phyloP scores from a whole-genome alignment of 257 asterid species.

The Solanum arcanum region DNA sequence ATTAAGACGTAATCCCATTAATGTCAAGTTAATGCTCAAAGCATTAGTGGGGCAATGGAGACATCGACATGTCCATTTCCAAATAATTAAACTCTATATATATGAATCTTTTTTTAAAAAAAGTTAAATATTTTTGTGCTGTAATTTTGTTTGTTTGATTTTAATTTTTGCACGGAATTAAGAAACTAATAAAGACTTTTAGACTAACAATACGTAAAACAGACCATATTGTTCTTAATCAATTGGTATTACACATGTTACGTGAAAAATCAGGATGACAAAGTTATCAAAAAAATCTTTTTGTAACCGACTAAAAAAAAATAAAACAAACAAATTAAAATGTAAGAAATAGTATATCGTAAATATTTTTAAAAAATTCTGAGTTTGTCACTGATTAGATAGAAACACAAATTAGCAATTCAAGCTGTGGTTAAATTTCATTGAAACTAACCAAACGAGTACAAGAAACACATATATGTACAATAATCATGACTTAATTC shows the following conservation, averaged over 20 bases:
- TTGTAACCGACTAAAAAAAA: too few species aligned
- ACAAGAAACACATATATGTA: not conserved
- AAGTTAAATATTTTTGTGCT: not conserved
- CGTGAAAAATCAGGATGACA: too few species aligned
- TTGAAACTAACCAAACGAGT: not conserved
- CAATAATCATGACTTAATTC: not conserved
- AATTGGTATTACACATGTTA: not conserved
- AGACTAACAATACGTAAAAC: too few species aligned
- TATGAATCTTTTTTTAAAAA: not conserved
- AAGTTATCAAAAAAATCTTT: too few species aligned
- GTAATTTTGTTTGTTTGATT: rapidly evolving
- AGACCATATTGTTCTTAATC: not conserved
- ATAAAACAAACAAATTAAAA: too few species aligned
- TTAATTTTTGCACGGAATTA: not conserved
- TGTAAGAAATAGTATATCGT: not conserved
- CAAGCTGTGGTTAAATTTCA: not conserved
- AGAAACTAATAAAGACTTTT: too few species aligned
- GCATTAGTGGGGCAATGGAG: not conserved
- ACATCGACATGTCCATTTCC: not conserved
- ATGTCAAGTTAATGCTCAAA: not conserved
- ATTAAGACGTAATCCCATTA: not conserved
- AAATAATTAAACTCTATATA: not conserved
- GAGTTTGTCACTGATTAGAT: not conserved
- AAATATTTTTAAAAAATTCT: not conserved
- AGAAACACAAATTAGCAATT: not conserved